Conservation (phyloP, 2,329 filamentous ascomycete species). For the Aureobasidium melanogenum region DNA sequence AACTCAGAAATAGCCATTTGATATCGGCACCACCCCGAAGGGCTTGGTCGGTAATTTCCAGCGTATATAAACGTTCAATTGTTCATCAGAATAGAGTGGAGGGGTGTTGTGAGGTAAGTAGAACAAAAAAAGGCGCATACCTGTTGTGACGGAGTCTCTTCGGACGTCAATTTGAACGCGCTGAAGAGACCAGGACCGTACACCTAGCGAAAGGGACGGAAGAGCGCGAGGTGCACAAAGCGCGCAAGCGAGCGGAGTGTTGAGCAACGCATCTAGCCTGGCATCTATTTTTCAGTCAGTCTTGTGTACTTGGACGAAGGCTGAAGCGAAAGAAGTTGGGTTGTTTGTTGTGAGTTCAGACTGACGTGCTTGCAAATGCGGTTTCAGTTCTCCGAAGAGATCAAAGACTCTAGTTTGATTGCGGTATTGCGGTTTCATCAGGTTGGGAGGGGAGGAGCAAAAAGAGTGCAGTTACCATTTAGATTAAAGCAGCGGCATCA, state of each 20-base stretch:
- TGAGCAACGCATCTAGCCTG: not conserved
- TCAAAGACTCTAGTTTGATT: slow-evolving; percentile 94
- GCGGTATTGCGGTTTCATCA: slow-evolving; percentile 8
- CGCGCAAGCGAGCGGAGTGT: not conserved
- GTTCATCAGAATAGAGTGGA: slow-evolving; percentile 18
- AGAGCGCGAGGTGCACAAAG: not conserved
- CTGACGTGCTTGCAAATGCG: slow-evolving; percentile 71
- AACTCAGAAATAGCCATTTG: slow-evolving; percentile 79
- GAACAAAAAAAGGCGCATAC: not conserved
- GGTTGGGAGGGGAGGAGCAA: not conserved
- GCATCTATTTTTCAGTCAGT: not conserved
- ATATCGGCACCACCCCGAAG: slow-evolving; percentile 63
- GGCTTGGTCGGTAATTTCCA: slow-evolving; percentile 96
- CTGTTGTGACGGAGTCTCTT: not conserved
- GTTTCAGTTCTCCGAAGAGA: slow-evolving; percentile 69
- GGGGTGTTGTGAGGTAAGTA: not conserved
- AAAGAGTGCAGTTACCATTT: not conserved
- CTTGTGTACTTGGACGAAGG: not conserved
- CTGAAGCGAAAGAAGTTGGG: not conserved
- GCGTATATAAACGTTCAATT: slow-evolving; percentile 65
- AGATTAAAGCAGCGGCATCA: not conserved
- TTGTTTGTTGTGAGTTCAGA: slow-evolving; percentile 49
- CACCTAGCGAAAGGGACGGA: slow-evolving; percentile 7
- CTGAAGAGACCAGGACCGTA: not conserved
- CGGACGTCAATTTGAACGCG: not conserved